Evolutionary conservation across 805 yeast genomes (phyloP).

Genomic region (Huiozyma sinensis): DNA sequence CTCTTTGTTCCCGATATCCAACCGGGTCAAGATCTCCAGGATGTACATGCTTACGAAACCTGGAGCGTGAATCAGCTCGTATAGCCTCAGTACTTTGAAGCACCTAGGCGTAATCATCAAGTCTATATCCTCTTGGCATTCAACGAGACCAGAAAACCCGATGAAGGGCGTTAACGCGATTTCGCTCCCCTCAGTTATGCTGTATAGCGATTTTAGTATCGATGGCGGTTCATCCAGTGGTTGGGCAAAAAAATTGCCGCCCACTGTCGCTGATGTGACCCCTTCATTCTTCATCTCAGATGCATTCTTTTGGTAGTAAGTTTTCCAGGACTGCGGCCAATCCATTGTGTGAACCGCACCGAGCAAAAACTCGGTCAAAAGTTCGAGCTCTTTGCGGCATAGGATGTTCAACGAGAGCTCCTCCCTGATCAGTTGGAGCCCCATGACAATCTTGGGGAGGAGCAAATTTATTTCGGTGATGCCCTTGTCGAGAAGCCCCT

Average conservation of each 20-base stretch:
- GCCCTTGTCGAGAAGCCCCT: conserved; percentile 8
- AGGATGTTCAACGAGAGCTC: conserved; percentile 54
- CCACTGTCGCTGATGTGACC: neutral
- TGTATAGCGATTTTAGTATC: conserved; percentile 34
- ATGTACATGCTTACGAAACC: conserved; percentile 43
- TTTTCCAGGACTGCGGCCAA: conserved; percentile 60
- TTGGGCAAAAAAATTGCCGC: conserved; percentile 11
- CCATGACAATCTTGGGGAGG: conserved; percentile 50
- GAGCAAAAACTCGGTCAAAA: conserved; percentile 45
- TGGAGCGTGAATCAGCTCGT: conserved; percentile 50
- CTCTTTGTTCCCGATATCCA: conserved; percentile 38
- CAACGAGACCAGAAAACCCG: conserved; percentile 57
- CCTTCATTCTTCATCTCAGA: neutral
- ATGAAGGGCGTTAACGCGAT: conserved; percentile 37
- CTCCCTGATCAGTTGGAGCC: conserved; percentile 70
- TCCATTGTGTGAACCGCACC: conserved; percentile 59
- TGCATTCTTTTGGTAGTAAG: conserved; percentile 33
- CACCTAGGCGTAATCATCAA: conserved; percentile 57
- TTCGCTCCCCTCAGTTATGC: conserved; percentile 20
- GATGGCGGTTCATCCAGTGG: conserved; percentile 29
- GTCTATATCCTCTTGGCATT: conserved; percentile 46
- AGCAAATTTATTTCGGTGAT: neutral
- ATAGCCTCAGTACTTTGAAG: conserved; percentile 43
- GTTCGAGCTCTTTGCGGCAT: conserved; percentile 26
- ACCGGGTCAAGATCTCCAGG: conserved; percentile 50